Evolutionary conservation across 1,284 basidiomycete genomes (phyloP).

Genomic region (Amylostereum areolatum): DNA sequence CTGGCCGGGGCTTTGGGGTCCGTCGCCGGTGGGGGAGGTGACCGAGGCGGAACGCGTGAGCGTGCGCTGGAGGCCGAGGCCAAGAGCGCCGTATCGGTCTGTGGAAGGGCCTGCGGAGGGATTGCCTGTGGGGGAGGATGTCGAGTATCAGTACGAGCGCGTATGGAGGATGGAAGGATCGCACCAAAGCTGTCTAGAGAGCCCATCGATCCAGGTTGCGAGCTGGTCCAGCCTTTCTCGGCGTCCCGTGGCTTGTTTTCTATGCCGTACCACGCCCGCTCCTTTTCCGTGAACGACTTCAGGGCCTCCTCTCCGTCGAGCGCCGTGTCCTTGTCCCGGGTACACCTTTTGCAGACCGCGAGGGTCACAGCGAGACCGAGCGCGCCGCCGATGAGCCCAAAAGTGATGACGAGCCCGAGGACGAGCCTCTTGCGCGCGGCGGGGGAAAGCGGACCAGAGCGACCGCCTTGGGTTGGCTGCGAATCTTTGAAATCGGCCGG

Average conservation of each 20-base stretch:
- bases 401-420: conserved; percentile 55
- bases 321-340: conserved; percentile 51
- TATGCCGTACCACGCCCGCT: conserved; percentile 63
- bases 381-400: conserved; percentile 57
- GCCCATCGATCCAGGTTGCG: background rate
- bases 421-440: conserved; percentile 42
- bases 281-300: conserved; percentile 51
- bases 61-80: conserved; percentile 44
- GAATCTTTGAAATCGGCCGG: conserved; percentile 26
- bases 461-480: conserved; percentile 20
- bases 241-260: conserved; percentile 20
- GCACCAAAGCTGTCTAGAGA: background rate
- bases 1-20: conserved; percentile 36
- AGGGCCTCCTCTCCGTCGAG: conserved; percentile 50
- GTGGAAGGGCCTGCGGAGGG: no score
- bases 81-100: conserved; percentile 34
- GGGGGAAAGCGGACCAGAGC: conserved; percentile 28
- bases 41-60: conserved; percentile 26
- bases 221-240: conserved; percentile 14
- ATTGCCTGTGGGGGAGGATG: background rate
- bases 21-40: conserved; percentile 19
- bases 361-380: conserved; percentile 48
- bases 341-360: conserved; percentile 48
- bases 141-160: background rate
- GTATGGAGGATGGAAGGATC: background rate